Evolutionary conservation across 2,329 filamentous ascomycete genomes (phyloP).

Genomic region (Albifimbria verrucaria): DNA sequence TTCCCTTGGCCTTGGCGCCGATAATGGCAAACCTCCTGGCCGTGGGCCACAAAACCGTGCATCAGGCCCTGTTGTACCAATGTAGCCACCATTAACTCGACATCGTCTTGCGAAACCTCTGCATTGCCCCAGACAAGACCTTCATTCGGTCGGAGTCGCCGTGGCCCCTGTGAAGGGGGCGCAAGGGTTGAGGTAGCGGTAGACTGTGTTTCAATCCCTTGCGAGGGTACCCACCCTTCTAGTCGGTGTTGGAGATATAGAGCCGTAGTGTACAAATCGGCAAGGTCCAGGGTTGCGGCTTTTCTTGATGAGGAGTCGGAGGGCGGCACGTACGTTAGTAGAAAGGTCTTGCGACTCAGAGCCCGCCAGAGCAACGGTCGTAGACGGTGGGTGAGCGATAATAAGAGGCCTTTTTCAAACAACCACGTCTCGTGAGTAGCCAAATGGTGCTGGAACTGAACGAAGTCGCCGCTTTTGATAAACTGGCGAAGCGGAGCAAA

Average conservation of each 20-base stretch:
- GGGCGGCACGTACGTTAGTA: constrained; percentile 72
- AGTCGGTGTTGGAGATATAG: constrained; percentile 62
- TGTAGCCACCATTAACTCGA: constrained; percentile 75
- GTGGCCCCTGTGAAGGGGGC: constrained; percentile 44
- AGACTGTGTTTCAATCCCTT: constrained; percentile 36
- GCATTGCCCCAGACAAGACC: constrained; percentile 64
- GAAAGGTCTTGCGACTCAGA: constrained; percentile 72
- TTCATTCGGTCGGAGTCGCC: constrained; percentile 51
- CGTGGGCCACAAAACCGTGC: constrained; percentile 79
- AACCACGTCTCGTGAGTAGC: constrained; percentile 68
- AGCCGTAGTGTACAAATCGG: constrained; percentile 63
- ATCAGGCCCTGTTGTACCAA: constrained; percentile 78
- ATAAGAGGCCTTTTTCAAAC: constrained; percentile 68
- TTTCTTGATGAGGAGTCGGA: constrained; percentile 50
- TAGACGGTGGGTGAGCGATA: constrained; percentile 72
- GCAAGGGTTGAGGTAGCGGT: constrained; percentile 38
- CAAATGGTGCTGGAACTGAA: constrained; percentile 68
- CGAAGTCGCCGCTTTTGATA: constrained; percentile 71
- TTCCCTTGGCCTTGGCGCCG: constrained; percentile 65
- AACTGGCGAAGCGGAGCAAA: constrained; percentile 73
- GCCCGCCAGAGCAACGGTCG: constrained; percentile 83
- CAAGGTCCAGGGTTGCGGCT: constrained; percentile 72
- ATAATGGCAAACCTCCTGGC: constrained; percentile 77
- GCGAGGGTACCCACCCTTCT: constrained; percentile 51
- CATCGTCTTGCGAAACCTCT: constrained; percentile 55